These are phyloP conservation scores for Colletotrichum euphorbiae DNA, from an alignment of 2,329 filamentous ascomycete species.

Conservation along the genomic window DNA sequence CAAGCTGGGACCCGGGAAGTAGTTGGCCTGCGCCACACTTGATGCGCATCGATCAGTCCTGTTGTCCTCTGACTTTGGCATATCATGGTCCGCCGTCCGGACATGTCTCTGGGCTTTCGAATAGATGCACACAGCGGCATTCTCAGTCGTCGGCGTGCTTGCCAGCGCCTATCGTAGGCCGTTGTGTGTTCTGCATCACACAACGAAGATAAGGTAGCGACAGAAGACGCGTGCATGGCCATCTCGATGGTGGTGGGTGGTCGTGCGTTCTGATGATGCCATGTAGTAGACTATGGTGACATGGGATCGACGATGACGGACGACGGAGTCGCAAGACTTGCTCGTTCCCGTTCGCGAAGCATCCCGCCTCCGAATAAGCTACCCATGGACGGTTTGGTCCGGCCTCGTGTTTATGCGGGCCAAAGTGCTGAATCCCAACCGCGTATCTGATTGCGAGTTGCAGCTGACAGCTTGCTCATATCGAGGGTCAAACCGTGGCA, in stretches of 20 bases:
- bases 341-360: not conserved
- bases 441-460: constrained; percentile 9
- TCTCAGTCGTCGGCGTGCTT: too few species aligned
- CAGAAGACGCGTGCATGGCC: not conserved
- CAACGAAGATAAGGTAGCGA: too few species aligned
- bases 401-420: not conserved
- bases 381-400: not conserved
- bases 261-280: too few species aligned
- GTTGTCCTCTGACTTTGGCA: too few species aligned
- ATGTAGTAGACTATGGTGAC: not conserved
- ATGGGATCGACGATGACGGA: not conserved
- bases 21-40: not conserved
- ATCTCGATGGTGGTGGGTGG: too few species aligned
- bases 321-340: not conserved
- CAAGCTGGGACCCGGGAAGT: not conserved
- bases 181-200: too few species aligned
- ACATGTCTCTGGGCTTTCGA: too few species aligned
- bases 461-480: constrained; percentile 4
- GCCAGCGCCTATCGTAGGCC: too few species aligned
- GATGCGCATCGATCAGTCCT: not conserved
- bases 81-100: too few species aligned
- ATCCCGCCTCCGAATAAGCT: not conserved
- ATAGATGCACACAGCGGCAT: too few species aligned
- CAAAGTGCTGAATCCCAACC: not conserved
- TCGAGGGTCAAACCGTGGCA: constrained; percentile 10